A percentile compares a stretch with the other conserved stretches of the same genome.
phyloP scores from a whole-genome alignment of 1,284 basidiomycete genomes.

The Microbotryomycetes sp. region DNA sequence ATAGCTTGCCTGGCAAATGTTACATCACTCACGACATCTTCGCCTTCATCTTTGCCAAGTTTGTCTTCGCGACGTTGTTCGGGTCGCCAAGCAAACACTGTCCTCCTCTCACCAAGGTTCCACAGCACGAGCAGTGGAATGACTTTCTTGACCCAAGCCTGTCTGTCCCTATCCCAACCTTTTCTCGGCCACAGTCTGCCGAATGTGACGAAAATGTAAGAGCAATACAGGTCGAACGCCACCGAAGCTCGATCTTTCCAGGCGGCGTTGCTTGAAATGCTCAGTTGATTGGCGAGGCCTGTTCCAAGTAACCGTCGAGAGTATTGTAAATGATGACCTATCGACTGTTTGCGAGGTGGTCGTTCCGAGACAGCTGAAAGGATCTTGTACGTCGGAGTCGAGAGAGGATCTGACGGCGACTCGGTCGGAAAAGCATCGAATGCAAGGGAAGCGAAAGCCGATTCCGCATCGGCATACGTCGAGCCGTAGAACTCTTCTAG shows the following conservation, averaged over 20 bases:
- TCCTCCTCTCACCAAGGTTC: conserved; percentile 32
- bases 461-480: conserved; percentile 20
- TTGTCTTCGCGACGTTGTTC: conserved; percentile 25
- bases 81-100: conserved; percentile 31
- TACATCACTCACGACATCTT: conserved; percentile 19
- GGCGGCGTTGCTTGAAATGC: conserved; percentile 17
- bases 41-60: conserved; percentile 21
- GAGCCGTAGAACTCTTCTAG: conserved; percentile 18
- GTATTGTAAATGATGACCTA: conserved; percentile 27
- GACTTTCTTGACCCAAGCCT: conserved; percentile 17
- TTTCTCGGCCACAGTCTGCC: conserved; percentile 13
- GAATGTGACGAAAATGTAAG: conserved; percentile 22
- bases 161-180: conserved; percentile 28
- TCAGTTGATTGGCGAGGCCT: conserved; percentile 29
- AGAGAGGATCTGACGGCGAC: conserved; percentile 11
- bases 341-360: conserved; percentile 17
- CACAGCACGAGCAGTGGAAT: conserved; percentile 32
- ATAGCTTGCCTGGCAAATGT: background rate
- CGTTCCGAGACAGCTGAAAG: conserved; percentile 26
- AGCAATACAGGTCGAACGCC: conserved; percentile 14
- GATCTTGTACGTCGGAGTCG: conserved; percentile 33
- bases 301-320: conserved; percentile 28
- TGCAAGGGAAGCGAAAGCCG: conserved; percentile 33
- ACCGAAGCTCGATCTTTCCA: conserved; percentile 9
- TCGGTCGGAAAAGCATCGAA: conserved; percentile 29